A percentile compares a stretch with the other conserved stretches of the same genome.
phyloP scores from a whole-genome alignment of 257 asterid species.

The Solanum dulcamara region DNA sequence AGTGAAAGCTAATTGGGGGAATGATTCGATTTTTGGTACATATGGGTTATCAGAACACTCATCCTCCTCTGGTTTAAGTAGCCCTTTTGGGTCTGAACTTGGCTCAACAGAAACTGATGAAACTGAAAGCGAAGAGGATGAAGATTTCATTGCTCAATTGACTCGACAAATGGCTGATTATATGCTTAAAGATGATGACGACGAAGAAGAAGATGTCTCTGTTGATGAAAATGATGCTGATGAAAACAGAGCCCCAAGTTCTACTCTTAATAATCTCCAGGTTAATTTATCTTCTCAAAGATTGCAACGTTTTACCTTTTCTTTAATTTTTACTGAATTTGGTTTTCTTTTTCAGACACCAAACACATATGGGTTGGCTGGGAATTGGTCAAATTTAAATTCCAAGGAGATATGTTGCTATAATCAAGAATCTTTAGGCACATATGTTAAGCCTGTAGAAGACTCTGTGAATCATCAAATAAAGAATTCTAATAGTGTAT shows the following conservation, averaged over 20 bases:
- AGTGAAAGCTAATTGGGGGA: conserved; percentile 1
- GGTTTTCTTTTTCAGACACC: not conserved
- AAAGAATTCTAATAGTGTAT: not conserved
- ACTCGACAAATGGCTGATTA: conserved; percentile 80
- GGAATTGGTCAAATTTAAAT: conserved; percentile 5
- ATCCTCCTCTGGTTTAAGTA: conserved; percentile 50
- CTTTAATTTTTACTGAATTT: not conserved
- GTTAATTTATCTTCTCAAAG: not conserved
- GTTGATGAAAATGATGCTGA: not conserved
- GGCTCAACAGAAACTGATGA: conserved; percentile 29
- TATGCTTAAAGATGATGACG: conserved; percentile 63
- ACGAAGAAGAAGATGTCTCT: not conserved
- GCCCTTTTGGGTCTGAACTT: conserved; percentile 57
- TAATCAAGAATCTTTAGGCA: not conserved
- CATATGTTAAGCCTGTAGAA: not conserved
- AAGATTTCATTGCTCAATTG: conserved; percentile 55
- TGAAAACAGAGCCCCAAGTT: not conserved
- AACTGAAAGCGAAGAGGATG: conserved; percentile 52
- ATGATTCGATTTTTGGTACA: conserved; percentile 7
- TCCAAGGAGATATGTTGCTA: not conserved
- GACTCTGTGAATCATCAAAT: not conserved
- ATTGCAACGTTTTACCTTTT: not conserved
- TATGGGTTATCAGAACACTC: conserved; percentile 18
- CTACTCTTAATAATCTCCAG: not conserved
- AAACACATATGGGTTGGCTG: not conserved